phyloP scores from a whole-genome alignment of 164 flowering plant species.

The Nelumbo lutea region DNA sequence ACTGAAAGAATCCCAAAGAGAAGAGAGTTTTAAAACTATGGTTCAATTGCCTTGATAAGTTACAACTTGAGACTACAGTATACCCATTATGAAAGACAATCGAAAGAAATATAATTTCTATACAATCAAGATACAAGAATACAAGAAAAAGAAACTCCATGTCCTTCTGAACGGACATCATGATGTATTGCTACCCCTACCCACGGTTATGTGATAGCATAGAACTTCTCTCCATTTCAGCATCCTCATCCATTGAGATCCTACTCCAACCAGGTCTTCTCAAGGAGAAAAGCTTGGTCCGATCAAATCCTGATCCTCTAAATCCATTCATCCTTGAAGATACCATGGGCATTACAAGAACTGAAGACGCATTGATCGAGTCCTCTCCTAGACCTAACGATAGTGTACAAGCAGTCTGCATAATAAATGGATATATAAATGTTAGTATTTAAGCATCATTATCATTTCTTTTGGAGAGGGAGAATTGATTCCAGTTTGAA shows the following conservation, averaged over 20 bases:
- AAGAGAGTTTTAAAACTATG: not conserved
- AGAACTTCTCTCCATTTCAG: conserved; percentile 33
- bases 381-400: conserved; percentile 83
- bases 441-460: not conserved
- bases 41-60: not conserved
- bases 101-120: conserved; percentile 8
- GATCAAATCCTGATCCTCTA: conserved; percentile 55
- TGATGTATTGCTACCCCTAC: conserved; percentile 13
- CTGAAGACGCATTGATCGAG: conserved; percentile 80
- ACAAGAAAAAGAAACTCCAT: conserved; percentile 4
- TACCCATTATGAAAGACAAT: not conserved
- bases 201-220: conserved; percentile 35
- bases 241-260: conserved; percentile 53
- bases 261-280: conserved; percentile 56
- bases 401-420: conserved; percentile 68
- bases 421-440: conserved; percentile 3
- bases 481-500: conserved; percentile 2
- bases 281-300: conserved; percentile 46
- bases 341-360: conserved; percentile 94
- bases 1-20: not conserved
- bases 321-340: conserved; percentile 91
- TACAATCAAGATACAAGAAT: conserved; percentile 18
- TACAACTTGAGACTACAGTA: conserved; percentile 10
- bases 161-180: conserved; percentile 3
- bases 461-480: not conserved